phyloP scores from a whole-genome alignment of 805 yeast genomes.

The Ogataea dorogensis region DNA sequence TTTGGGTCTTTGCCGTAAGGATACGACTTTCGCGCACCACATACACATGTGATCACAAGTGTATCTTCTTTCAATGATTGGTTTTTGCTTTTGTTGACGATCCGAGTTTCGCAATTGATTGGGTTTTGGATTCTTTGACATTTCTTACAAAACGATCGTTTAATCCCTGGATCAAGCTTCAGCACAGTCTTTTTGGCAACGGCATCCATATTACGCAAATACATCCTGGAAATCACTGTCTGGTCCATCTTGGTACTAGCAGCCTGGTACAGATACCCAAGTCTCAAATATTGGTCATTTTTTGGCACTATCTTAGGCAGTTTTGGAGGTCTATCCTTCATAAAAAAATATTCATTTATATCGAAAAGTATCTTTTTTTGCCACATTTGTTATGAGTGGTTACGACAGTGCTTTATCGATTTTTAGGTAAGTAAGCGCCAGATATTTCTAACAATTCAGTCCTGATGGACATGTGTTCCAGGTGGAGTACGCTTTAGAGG shows the following conservation, averaged over 20 bases:
- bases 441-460: slow-evolving; percentile 39
- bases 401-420: slow-evolving; percentile 98
- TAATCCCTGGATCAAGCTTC: slow-evolving; percentile 60
- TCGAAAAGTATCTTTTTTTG: slow-evolving; percentile 5
- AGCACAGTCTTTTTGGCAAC: slow-evolving; percentile 69
- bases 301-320: slow-evolving; percentile 45
- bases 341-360: slow-evolving; percentile 2
- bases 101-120: slow-evolving; percentile 35
- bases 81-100: slow-evolving; percentile 43
- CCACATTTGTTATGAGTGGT: slow-evolving; percentile 71
- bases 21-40: slow-evolving; percentile 53
- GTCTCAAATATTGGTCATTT: slow-evolving; percentile 58
- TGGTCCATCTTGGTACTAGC: slow-evolving; percentile 35
- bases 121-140: slow-evolving; percentile 56
- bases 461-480: slow-evolving; percentile 99
- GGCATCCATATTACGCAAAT: slow-evolving; percentile 51
- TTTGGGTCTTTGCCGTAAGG: slow-evolving; percentile 59
- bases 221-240: slow-evolving; percentile 52
- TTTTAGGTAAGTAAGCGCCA: slow-evolving; percentile 71
- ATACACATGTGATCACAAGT: slow-evolving; percentile 49
- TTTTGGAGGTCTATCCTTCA: slow-evolving; percentile 13
- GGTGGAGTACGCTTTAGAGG: slow-evolving; percentile 97
- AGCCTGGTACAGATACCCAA: slow-evolving; percentile 59
- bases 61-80: slow-evolving; percentile 41
- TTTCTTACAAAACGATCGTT: slow-evolving; percentile 66